Evolutionary conservation across 352 stramenopile species (phyloP), one percentile per base, ranked within the genome.

Genomic region (Phytophthora vignae): DNA sequence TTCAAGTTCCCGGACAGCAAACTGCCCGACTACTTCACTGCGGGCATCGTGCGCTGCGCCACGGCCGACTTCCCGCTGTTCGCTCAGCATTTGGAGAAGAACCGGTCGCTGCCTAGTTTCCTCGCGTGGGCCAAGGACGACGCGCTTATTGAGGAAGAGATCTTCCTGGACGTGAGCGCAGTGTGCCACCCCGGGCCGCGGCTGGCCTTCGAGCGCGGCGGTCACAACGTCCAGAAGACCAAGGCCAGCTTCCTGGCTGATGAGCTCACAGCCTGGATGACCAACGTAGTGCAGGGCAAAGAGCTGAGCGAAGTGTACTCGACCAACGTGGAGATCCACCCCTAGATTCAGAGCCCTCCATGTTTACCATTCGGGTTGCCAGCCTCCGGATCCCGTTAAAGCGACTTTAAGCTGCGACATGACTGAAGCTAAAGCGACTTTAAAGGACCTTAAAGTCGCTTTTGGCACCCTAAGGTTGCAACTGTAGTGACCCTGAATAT

Each of bases 141-240:
- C 63, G 72, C 55, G 11, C 76, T 93, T 25, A 90, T 94, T 31
- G 77, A 91, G 55, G 72, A 87, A 25, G 72, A 82, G 17, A 81
- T 93, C 29, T 83, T 82, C n/a, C 52, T 69, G 7, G 70, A 79
- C 15, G 71, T 90, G 40, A 83, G 75, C 25, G 61, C 56, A 1
- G 52, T 63, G 2, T 82, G 84, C 10, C 68, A 77, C 48, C 70
- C 77, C 1, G 71, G 74, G 0, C 75, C 67, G 12, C 84, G 83
- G 11, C 46, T 92, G 4, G 78, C 58, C 17, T 93, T 92, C 49
- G 64, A 71, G 9, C 75, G 69, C 0, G 83, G 83, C 0, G 84
- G 84, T 9, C 88, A 93, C 80, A 93, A 93, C 69, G 76, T 95
- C 29, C 88, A 95, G 66, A 93, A 95, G 72, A 90, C 83, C 15